These are phyloP conservation scores for Jamesozyma hellenica DNA, from an alignment of 805 yeast genomes.

Conservation along the genomic window DNA sequence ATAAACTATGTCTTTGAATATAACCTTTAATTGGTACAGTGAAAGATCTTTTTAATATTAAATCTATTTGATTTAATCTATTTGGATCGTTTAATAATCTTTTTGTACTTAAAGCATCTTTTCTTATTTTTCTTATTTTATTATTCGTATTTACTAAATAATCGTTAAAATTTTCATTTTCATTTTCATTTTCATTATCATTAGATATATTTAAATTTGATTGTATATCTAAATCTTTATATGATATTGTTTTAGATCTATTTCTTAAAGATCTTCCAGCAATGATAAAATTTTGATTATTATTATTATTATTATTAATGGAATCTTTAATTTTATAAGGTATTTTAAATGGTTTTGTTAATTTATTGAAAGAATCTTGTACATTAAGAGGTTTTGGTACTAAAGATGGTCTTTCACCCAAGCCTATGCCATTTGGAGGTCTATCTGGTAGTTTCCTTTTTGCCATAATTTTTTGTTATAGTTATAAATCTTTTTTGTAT, in stretches of 20 bases:
- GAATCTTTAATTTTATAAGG: conserved; percentile 37
- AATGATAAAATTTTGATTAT: background rate
- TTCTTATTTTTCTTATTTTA: conserved; percentile 12
- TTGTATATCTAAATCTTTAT: conserved; percentile 31
- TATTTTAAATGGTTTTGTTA: conserved; percentile 60
- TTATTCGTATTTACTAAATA: conserved; percentile 18
- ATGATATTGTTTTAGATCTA: conserved; percentile 30
- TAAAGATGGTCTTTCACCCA: conserved; percentile 59
- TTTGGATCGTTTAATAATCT: conserved; percentile 35
- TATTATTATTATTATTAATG: background rate
- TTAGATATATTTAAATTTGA: conserved; percentile 6
- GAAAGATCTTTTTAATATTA: conserved; percentile 40
- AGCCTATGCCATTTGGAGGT: conserved; percentile 45
- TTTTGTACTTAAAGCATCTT: conserved; percentile 54
- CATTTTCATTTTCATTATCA: conserved; percentile 10
- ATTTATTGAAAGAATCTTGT: conserved; percentile 40
- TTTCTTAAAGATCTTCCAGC: conserved; percentile 14
- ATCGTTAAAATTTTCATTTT: conserved; percentile 9
- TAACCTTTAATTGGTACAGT: conserved; percentile 47
- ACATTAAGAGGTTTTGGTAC: conserved; percentile 45
- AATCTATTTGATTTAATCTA: conserved; percentile 30
- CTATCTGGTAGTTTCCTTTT: conserved; percentile 33
- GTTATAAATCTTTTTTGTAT: too few species aligned
- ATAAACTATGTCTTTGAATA: conserved; percentile 36
- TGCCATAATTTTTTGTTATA: conserved; percentile 22